Evolutionary conservation across 495 filamentous ascomycete genomes (phyloP), one percentile per base, ranked within the genome.

Genomic region (Staphylotrichum longicolle): DNA sequence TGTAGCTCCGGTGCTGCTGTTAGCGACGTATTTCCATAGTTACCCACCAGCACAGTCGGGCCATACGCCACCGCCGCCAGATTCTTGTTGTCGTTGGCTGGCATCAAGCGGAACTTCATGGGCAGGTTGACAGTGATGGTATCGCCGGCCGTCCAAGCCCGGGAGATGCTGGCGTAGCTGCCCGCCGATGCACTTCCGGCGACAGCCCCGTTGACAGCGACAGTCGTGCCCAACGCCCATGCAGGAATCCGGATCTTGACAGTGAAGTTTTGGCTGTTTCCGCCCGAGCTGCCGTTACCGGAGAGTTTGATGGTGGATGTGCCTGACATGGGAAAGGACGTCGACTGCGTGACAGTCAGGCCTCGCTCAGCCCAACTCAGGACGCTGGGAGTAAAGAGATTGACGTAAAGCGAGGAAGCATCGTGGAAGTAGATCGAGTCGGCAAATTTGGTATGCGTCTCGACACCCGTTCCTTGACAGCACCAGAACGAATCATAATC

Each of bases 1-100:
- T 33, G 35, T 9, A 66, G 40, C 46, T 27, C 49, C 40, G 64
- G 64, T 35, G 56, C 30, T 40, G 47, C 0, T 45, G 64, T 14
- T 12, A 60, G 11, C 40, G 32, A 20, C 0, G 42, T 14, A 34
- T 57, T 57, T 6, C 71, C 72, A 20, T 76, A 76, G 58, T 72
- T 69, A 1, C 73, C 74, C 11, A 62, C 58, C 40, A 75, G 52
- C 15, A 75, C 59, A 0, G 63, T 63, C 3, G 74, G 74, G 2
- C 74, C 74, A 58, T 68, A 76, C 44, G 70, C 68, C 33, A 76
- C 55, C 0, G 74, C 71, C 45, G 74, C 71, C 8, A 75, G 10
- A 9, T 32, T 60, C 8, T 61, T 45, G 8, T 75, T 69, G 57
- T 76, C 73, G 53, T 76, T 76, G 32, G 74, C 71, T 1, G 70